phyloP scores from a whole-genome alignment of 148 eudicot species.

The Spergularia bocconei region DNA sequence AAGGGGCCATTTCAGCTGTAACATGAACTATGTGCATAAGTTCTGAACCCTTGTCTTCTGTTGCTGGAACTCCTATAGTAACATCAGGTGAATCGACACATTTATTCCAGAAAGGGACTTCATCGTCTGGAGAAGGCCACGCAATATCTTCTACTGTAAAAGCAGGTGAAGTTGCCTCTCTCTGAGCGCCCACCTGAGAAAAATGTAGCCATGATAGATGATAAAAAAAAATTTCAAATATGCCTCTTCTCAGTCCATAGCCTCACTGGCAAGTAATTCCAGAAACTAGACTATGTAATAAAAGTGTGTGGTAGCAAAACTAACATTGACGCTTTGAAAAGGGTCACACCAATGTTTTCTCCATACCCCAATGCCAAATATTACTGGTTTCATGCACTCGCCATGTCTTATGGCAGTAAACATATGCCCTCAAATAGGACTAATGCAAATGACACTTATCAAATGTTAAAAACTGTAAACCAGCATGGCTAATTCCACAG shows the following conservation, averaged over 20 bases:
- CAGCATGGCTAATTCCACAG: not conserved
- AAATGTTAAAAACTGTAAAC: not conserved
- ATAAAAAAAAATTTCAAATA: not conserved
- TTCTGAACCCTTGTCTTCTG: slow-evolving; percentile 47
- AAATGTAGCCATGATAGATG: not conserved
- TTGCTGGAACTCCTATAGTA: slow-evolving; percentile 28
- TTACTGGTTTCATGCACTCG: not conserved
- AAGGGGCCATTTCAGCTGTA: slow-evolving; percentile 91
- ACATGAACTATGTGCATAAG: slow-evolving; percentile 64
- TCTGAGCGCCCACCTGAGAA: slow-evolving; percentile 35
- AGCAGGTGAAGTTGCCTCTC: slow-evolving; percentile 26
- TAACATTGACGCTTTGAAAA: not conserved
- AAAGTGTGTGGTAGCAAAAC: not conserved
- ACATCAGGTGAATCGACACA: slow-evolving; percentile 39
- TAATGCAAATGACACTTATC: not conserved
- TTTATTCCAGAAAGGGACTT: slow-evolving; percentile 69
- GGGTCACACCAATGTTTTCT: not conserved
- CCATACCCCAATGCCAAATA: not conserved
- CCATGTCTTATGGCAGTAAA: not conserved
- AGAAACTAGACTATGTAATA: not conserved
- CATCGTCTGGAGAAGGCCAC: slow-evolving; percentile 82
- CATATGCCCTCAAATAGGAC: not conserved
- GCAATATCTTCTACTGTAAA: slow-evolving; percentile 27
- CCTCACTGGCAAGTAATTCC: not conserved
- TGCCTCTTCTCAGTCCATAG: not conserved